These are phyloP conservation scores for Beauveria caledonica DNA, from an alignment of 2,329 filamentous ascomycete genomes.

Conservation along the genomic window DNA sequence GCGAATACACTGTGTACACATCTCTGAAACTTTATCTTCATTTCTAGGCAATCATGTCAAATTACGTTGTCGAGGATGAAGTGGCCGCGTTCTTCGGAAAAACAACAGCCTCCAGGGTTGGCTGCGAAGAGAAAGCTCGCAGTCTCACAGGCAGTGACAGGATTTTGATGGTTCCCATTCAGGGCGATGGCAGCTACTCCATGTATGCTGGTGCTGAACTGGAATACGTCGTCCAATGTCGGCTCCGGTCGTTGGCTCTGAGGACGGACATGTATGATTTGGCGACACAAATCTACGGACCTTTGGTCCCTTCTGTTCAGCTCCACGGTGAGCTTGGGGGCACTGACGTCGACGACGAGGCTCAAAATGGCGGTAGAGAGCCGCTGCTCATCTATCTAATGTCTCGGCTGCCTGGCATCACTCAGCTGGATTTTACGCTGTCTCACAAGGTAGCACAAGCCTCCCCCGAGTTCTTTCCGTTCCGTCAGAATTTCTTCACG, in stretches of 20 bases:
- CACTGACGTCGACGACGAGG: background rate
- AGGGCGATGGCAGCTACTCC: conserved; percentile 31
- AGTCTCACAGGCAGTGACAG: conserved; percentile 20
- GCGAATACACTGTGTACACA: too few species aligned
- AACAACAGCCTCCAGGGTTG: background rate
- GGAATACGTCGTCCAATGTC: conserved; percentile 30
- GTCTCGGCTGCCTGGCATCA: conserved; percentile 25
- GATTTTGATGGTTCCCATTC: conserved; percentile 24
- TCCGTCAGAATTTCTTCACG: conserved; percentile 26
- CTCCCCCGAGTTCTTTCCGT: conserved; percentile 23
- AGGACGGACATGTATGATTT: conserved; percentile 22
- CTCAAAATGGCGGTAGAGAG: conserved; percentile 19
- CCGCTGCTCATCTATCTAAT: conserved; percentile 31
- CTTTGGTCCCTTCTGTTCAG: conserved; percentile 19
- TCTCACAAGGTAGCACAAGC: conserved; percentile 25
- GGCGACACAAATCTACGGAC: conserved; percentile 23
- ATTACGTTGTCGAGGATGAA: too few species aligned
- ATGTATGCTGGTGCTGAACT: conserved; percentile 27
- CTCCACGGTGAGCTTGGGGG: conserved; percentile 23
- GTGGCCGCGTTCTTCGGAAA: background rate
- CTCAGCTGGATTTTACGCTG: conserved; percentile 29
- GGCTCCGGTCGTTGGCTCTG: conserved; percentile 26
- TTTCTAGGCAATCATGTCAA: too few species aligned
- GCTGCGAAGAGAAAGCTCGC: background rate
- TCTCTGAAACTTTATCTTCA: too few species aligned